Conservation (phyloP, 768 basidiomycete genomes). For the Boletus tomentosulus region DNA sequence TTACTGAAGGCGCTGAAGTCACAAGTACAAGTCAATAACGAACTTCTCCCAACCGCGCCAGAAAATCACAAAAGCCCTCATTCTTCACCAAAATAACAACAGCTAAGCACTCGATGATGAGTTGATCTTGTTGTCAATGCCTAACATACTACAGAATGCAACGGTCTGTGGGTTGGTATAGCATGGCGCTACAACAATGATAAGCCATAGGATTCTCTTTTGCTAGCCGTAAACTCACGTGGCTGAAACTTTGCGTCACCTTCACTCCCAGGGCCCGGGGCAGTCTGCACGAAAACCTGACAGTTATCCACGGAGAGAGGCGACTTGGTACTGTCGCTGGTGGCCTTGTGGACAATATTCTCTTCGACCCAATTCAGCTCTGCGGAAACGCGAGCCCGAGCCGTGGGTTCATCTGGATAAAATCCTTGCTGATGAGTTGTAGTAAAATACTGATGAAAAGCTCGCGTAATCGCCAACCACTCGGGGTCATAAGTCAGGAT, state of each 20-base stretch:
- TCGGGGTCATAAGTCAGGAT: slow-evolving; percentile 73
- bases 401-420: slow-evolving; percentile 56
- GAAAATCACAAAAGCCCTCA: neutral
- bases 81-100: neutral
- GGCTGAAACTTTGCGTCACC: slow-evolving; percentile 36
- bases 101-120: slow-evolving; percentile 10
- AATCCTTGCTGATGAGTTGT: slow-evolving; percentile 42
- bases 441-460: slow-evolving; percentile 77
- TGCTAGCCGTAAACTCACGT: slow-evolving; percentile 30
- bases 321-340: neutral
- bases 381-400: slow-evolving; percentile 48
- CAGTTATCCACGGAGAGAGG: slow-evolving; percentile 42
- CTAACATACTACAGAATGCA: slow-evolving; percentile 77
- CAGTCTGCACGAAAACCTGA: slow-evolving; percentile 68
- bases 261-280: slow-evolving; percentile 47
- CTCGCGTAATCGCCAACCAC: slow-evolving; percentile 92
- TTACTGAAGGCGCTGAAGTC: neutral
- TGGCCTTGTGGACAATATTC: slow-evolving; percentile 40
- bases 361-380: slow-evolving; percentile 66
- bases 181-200: slow-evolving; percentile 50
- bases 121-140: slow-evolving; percentile 70
- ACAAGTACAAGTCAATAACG: neutral
- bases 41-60: neutral
- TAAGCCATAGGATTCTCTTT: neutral
- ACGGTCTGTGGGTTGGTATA: slow-evolving; percentile 90